Evolutionary conservation across 2,329 filamentous ascomycete species (phyloP), one percentile per base, ranked within the genome.

Genomic region (Tolypocladium nubicola): DNA sequence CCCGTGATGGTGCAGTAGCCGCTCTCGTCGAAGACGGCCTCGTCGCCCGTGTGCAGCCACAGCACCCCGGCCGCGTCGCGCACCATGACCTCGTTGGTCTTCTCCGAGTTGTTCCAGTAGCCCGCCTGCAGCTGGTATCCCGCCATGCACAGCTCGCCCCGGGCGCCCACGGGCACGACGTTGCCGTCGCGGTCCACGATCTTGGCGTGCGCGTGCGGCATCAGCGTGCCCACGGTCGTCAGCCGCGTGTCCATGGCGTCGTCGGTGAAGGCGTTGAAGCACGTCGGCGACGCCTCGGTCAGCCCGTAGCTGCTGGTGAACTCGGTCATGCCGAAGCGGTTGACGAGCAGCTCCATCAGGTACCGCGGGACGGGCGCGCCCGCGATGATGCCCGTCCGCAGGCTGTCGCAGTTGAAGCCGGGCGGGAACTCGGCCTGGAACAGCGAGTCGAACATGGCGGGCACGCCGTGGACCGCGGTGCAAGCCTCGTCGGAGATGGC

Each of bases 381-480:
- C 0, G 89, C 89, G 50, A 91, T 87, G 64, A 90, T 91, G 9
- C 89, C 89, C 0, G 88, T 92, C 39, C 89, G 79, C 21, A 92
- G 76, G 7, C 73, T 75, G 1, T 78, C 75, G 65, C 75, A 77
- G 60, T 73, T 70, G 65, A 78, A 76, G 56, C 70, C 69, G 5
- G 70, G 63, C 0, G 68, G 71, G 57, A 71, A 67, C 41, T 75
- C 70, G 19, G 77, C 75, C 21, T 81, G 74, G 62, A 83, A 76
- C 2, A 83, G 71, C 0, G 85, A 84, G 67, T 90, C 87, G 70
- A 91, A 90, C 89, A 93, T 93, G 57, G 89, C 88, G 0, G 89
- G 89, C 0, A 93, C 89, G 39, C 89, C 89, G 67, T 92, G 88
- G 0, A 93, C 76, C 0, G 86, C 89, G 0, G 89, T 93, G 68